Evolutionary conservation across 192 early-diverging fungal species (phyloP), one percentile per base, ranked within the genome.

Genomic region (Podila epicladia): DNA sequence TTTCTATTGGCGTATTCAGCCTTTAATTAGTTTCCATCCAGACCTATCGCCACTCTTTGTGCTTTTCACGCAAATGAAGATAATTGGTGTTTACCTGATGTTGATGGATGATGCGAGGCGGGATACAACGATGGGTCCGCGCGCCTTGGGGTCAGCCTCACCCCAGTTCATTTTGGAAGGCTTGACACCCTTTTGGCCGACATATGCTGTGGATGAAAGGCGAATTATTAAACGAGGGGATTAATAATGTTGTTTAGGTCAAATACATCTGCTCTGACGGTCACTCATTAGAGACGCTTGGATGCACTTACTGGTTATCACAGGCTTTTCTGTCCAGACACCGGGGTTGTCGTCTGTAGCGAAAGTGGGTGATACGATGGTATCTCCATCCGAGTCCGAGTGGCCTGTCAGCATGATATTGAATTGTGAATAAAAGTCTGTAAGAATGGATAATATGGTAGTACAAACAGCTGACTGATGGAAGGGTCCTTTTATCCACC

Each of bases 81-180:
- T 3, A 45, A 17, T 15, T 15, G 15, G 1, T 15, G 17, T 17
- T 65, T 86, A 90, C 85, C 96, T 86, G 59, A 94, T 84, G 60
- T 92, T 91, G 50, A 98, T 88, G 7, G 91, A 92, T 59, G 85
- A 83, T 17, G 92, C 88, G 62, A 92, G 89, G 26, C 94, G 90
- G 38, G 95, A 97, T 9, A 91, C 92, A 29, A 97, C 86, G 38
- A 98, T 87, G n/a, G 97, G 95, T 0, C 97, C 97, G 65, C 97
- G 93, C 37, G 80, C 75, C n/a, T 76, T 73, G 8, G 95, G 85
- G 49, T 92, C 87, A 31, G 86, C n/a, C 29, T 91, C 91, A 22
- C 93, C 95, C 94, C 95, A 97, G 64, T 78, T 82, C 38, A 98
- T 80, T 7, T 91, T 83, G 41, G 95, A 87, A 9, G 95, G 95